phyloP scores from a whole-genome alignment of 768 basidiomycete genomes.

The Sporobolomyces phaffii region DNA sequence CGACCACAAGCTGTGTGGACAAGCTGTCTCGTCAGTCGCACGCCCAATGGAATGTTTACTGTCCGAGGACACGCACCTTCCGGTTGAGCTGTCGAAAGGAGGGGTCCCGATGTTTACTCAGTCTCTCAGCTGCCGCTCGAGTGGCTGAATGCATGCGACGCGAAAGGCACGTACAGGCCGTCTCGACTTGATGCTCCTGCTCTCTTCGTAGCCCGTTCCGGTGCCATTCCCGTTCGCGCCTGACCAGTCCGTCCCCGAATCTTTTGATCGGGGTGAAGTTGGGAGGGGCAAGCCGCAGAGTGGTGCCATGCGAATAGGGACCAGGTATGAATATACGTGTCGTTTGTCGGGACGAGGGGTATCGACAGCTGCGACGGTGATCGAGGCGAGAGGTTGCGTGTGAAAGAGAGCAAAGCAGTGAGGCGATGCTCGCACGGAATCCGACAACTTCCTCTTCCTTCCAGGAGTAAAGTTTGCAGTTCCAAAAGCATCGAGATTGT shows the following conservation, averaged over 20 bases:
- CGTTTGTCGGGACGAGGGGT: no score
- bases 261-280: slow-evolving; percentile 2
- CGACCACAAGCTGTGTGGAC: slow-evolving; percentile 73
- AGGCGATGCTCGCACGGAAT: no score
- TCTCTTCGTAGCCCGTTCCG: neutral
- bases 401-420: neutral
- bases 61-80: neutral
- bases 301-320: neutral
- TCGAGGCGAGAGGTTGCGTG: neutral
- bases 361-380: no score
- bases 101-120: neutral
- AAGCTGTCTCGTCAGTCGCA: neutral
- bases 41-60: no score
- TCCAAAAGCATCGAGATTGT: no score
- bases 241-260: neutral
- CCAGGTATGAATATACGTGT: no score
- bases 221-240: neutral
- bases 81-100: neutral
- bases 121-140: no score
- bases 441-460: no score
- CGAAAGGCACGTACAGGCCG: neutral
- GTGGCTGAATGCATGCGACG: neutral
- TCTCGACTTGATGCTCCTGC: neutral
- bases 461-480: no score
- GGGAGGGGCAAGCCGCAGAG: slow-evolving; percentile 4